phyloP scores from a whole-genome alignment of 2,329 filamentous ascomycete species.

The Cryoendolithus antarcticus region DNA sequence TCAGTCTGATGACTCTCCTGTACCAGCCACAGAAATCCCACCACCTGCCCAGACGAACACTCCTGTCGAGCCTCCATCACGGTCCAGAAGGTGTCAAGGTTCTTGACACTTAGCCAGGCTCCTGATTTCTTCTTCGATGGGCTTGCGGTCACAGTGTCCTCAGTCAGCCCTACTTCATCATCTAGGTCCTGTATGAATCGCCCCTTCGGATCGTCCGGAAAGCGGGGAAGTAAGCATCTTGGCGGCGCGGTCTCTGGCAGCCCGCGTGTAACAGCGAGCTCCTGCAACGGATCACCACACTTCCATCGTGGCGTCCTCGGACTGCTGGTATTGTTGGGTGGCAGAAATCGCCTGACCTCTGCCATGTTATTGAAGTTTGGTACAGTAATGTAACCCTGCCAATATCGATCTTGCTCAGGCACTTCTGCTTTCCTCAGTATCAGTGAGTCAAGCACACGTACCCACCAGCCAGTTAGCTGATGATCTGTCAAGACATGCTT shows the following conservation, averaged over 20 bases:
- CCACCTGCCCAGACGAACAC: constrained; percentile 81
- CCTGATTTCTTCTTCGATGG: constrained; percentile 43
- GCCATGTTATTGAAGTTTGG: constrained; percentile 66
- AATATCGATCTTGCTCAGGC: constrained; percentile 30
- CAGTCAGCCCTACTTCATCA: constrained; percentile 44
- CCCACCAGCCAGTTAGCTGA: constrained; percentile 92
- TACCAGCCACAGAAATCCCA: constrained; percentile 90
- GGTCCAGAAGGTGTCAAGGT: constrained; percentile 92
- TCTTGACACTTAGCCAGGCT: constrained; percentile 71
- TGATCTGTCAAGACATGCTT: constrained; percentile 92
- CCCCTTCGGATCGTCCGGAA: constrained; percentile 90
- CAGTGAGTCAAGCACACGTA: constrained; percentile 68
- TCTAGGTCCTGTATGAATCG: constrained; percentile 82
- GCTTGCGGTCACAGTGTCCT: constrained; percentile 15
- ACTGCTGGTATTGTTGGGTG: constrained; percentile 29
- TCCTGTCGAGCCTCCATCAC: constrained; percentile 96
- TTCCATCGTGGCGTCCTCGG: constrained; percentile 28
- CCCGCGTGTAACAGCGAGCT: constrained; percentile 51
- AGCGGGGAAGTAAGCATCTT: constrained; percentile 71
- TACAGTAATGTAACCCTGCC: constrained; percentile 68
- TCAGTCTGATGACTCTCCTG: constrained; percentile 17
- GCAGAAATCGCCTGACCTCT: constrained; percentile 70
- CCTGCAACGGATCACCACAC: constrained; percentile 58
- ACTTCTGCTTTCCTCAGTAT: constrained; percentile 25
- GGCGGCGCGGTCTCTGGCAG: constrained; percentile 51